A percentile compares a stretch with the other conserved stretches of the same genome.
Evolutionary conservation across 192 early-diverging fungal genomes (phyloP).

Genomic region (Linnemannia hyalina): DNA sequence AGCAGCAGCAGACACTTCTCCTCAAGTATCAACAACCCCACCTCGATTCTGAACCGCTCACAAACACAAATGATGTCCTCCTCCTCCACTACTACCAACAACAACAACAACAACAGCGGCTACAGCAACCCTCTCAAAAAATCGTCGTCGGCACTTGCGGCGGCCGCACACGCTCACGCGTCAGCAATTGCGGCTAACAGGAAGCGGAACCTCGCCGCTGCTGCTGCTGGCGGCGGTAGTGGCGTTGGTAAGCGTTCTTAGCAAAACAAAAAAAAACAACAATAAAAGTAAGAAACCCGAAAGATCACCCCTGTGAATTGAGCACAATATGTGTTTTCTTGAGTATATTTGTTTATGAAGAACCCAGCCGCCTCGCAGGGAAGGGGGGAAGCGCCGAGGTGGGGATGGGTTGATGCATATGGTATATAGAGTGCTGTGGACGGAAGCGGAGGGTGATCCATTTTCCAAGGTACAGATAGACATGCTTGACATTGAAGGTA

Average conservation of each 20-base stretch:
- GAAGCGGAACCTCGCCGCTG: slow-evolving; percentile 18
- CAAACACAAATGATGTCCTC: background rate
- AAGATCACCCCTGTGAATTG: no score
- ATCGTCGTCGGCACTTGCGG: slow-evolving; percentile 22
- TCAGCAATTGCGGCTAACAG: slow-evolving; percentile 37
- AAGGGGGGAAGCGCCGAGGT: no score
- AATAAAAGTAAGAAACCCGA: background rate
- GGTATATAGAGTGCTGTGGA: no score
- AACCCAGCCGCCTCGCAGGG: no score
- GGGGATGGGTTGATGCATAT: no score
- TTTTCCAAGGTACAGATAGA: no score
- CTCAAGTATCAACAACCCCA: background rate
- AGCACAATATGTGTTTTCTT: no score
- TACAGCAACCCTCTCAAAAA: slow-evolving; percentile 12
- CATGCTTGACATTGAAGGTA: no score
- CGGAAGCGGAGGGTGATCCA: no score
- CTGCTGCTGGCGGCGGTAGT: background rate
- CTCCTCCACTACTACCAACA: no score
- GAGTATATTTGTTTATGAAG: no score
- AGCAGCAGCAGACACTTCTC: slow-evolving; percentile 1
- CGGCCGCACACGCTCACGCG: slow-evolving; percentile 37
- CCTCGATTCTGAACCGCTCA: background rate
- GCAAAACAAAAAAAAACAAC: background rate
- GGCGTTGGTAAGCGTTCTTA: background rate
- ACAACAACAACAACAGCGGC: background rate